Percentiles rank a stretch among this genome's conserved stretches.
Evolutionary conservation across 129 eudicot genomes (phyloP).

Genomic region (Cynara cardunculus): DNA sequence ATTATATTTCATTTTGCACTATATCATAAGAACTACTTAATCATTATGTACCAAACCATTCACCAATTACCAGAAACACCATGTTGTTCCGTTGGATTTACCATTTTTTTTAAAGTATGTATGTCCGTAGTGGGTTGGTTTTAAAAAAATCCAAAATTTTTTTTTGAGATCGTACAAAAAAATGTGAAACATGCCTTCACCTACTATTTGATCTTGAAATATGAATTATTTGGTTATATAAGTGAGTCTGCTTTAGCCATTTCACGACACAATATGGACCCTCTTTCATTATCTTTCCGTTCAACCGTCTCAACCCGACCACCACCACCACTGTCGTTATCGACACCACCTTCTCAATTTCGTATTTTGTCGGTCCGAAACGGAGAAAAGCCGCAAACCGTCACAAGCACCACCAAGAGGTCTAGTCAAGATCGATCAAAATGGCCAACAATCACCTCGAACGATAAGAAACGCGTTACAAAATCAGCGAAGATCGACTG

Average conservation of each 20-base stretch:
- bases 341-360: neutral
- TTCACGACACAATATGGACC: neutral
- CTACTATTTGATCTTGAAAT: too few species aligned
- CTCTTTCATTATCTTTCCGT: neutral
- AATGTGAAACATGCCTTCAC: too few species aligned
- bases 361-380: neutral
- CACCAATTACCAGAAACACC: too few species aligned
- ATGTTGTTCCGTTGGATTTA: too few species aligned
- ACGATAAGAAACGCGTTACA: neutral
- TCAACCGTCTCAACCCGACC: neutral
- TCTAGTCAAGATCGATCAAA: neutral
- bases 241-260: neutral
- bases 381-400: neutral
- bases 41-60: too few species aligned
- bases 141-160: too few species aligned
- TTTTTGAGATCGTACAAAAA: too few species aligned
- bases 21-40: too few species aligned
- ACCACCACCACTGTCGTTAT: neutral
- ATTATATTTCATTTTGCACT: too few species aligned
- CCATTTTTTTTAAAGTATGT: too few species aligned
- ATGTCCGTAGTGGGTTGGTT: too few species aligned
- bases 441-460: neutral
- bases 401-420: neutral
- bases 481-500: neutral
- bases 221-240: too few species aligned